Percentiles rank a stretch among this genome's conserved stretches.
These are phyloP conservation scores for Penicillium cinerascens DNA, from an alignment of 495 filamentous ascomycete genomes.

Conservation along the genomic window DNA sequence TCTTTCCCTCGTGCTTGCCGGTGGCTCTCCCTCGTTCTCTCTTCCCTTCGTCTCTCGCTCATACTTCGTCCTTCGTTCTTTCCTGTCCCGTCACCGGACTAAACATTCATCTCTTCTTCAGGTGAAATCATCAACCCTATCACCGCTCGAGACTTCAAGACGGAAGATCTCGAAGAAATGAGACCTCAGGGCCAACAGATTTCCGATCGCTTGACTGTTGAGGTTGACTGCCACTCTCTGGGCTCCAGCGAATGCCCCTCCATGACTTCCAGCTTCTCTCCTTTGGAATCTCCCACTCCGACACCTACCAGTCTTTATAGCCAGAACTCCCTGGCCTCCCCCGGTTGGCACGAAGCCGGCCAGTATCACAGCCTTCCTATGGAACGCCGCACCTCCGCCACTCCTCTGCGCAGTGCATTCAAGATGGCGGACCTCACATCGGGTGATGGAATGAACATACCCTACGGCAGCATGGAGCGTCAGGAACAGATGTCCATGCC, in stretches of 20 bases:
- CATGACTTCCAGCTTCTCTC: constrained; percentile 45
- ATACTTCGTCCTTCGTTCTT: constrained; percentile 4
- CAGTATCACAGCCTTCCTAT: constrained; percentile 29
- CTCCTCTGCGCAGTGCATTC: constrained; percentile 40
- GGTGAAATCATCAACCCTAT: constrained; percentile 30
- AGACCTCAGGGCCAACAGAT: constrained; percentile 38
- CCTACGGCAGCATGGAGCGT: constrained; percentile 33
- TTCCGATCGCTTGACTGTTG: constrained; percentile 42
- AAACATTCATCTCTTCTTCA: constrained; percentile 25
- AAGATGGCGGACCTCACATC: constrained; percentile 36
- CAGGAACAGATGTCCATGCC: constrained; percentile 39
- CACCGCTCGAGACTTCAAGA: constrained; percentile 21
- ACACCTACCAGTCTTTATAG: constrained; percentile 46
- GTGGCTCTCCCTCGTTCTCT: constrained; percentile 20
- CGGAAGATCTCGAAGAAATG: constrained; percentile 37
- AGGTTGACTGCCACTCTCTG: constrained; percentile 43
- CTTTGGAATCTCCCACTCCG: constrained; percentile 43
- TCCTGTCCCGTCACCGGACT: constrained; percentile 8
- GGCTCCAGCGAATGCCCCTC: constrained; percentile 46
- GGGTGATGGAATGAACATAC: constrained; percentile 32
- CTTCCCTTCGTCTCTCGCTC: constrained; percentile 12
- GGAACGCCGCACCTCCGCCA: constrained; percentile 35
- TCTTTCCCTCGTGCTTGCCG: constrained; percentile 15
- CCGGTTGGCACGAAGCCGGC: constrained; percentile 39
- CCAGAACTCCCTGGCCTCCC: constrained; percentile 40